phyloP scores from a whole-genome alignment of 1,284 basidiomycete genomes.

The Naganishia cerealis region DNA sequence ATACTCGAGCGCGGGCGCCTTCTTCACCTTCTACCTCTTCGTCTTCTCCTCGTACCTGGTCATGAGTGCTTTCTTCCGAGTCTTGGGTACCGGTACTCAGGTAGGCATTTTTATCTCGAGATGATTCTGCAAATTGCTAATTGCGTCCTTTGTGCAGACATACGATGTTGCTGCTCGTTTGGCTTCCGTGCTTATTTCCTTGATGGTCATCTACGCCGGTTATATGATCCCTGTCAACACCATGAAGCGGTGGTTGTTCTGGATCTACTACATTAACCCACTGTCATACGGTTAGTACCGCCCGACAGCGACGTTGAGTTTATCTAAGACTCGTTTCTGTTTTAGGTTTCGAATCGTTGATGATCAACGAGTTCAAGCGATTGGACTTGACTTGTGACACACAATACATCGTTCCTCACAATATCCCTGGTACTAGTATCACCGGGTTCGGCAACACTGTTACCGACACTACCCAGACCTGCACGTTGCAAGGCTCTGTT shows the following conservation, averaged over 20 bases:
- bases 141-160: constrained; percentile 40
- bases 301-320: no score
- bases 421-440: constrained; percentile 62
- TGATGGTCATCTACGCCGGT: constrained; percentile 53
- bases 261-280: constrained; percentile 68
- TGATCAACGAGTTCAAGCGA: constrained; percentile 81
- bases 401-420: constrained; percentile 68
- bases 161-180: constrained; percentile 59
- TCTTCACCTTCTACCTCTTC: constrained; percentile 55
- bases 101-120: constrained; percentile 20
- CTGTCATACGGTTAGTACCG: constrained; percentile 58
- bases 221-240: constrained; percentile 59
- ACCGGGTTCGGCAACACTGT: constrained; percentile 63
- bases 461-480: constrained; percentile 53
- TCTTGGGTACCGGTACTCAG: constrained; percentile 55
- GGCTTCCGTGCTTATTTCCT: constrained; percentile 56
- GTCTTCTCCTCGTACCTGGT: constrained; percentile 54
- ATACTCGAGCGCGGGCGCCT: constrained; percentile 54
- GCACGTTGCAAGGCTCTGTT: constrained; percentile 47
- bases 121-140: not conserved
- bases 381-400: constrained; percentile 68
- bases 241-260: constrained; percentile 73
- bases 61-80: constrained; percentile 58
- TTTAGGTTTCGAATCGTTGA: constrained; percentile 67
- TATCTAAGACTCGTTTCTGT: not conserved